These are phyloP conservation scores for Trebouxia sp. DNA, from an alignment of 139 green algal species.

Conservation along the genomic window DNA sequence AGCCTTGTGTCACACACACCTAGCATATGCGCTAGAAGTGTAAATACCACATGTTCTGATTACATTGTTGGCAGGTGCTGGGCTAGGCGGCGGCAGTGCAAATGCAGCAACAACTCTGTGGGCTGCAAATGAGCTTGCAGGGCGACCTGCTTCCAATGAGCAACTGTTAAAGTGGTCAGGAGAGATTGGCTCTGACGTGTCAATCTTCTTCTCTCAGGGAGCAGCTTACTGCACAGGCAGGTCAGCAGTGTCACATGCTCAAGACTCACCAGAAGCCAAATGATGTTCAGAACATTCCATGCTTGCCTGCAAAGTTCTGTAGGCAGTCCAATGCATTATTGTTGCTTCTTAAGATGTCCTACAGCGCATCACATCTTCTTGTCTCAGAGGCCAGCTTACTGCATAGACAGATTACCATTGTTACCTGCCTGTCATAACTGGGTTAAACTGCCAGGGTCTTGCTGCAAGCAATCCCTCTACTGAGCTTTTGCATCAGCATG, in stretches of 20 bases:
- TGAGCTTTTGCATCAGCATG: neutral
- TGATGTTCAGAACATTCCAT: no score
- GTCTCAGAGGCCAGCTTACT: conserved; percentile 90
- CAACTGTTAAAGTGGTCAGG: conserved; percentile 87
- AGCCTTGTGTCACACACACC: no score
- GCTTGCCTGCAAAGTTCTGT: no score
- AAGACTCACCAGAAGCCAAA: no score
- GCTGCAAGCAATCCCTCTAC: neutral
- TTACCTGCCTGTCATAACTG: neutral
- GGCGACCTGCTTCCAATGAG: conserved; percentile 65
- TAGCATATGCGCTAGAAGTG: neutral
- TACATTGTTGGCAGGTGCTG: conserved; percentile 62
- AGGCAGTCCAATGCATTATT: no score
- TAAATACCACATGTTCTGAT: neutral
- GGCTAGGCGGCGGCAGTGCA: conserved; percentile 91
- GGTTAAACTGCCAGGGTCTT: neutral
- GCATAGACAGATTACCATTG: conserved; percentile 63
- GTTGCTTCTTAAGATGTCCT: no score
- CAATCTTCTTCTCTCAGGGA: conserved; percentile 93
- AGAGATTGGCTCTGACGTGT: conserved; percentile 97
- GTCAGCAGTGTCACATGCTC: no score
- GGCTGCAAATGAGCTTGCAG: conserved; percentile 93
- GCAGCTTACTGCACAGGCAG: conserved; percentile 96
- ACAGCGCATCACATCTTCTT: no score
- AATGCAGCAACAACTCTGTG: conserved; percentile 97